Evolutionary conservation across 768 basidiomycete genomes (phyloP).

Genomic region (Hygrocybe coccinea): DNA sequence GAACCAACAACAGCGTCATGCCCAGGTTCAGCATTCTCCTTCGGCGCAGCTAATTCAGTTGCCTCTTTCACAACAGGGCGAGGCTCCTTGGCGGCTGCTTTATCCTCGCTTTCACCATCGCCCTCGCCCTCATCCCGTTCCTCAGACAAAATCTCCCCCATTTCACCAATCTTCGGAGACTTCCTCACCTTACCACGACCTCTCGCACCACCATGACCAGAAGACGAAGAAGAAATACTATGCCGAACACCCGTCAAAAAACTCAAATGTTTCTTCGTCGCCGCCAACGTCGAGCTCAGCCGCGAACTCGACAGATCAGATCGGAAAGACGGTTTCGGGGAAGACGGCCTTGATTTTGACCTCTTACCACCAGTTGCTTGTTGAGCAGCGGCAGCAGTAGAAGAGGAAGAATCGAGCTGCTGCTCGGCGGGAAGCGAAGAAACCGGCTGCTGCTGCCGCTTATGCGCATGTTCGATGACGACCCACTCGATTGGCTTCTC

Average conservation of each 20-base stretch:
- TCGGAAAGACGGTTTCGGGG: constrained; percentile 42
- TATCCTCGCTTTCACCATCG: too few relatives aligned
- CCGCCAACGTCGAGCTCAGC: constrained; percentile 33
- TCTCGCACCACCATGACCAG: constrained; percentile 15
- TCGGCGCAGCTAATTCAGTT: not conserved
- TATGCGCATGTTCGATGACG: constrained; percentile 61
- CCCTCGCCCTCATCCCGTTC: constrained; percentile 35
- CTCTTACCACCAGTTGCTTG: constrained; percentile 6
- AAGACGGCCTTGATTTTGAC: constrained; percentile 26
- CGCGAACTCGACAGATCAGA: constrained; percentile 38
- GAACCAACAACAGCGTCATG: too few relatives aligned
- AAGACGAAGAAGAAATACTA: too few relatives aligned
- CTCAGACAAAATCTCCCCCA: constrained; percentile 65
- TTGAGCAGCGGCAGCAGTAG: not conserved
- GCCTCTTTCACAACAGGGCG: too few relatives aligned
- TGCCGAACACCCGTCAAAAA: constrained; percentile 46
- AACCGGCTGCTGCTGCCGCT: constrained; percentile 28
- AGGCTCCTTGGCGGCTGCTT: not conserved
- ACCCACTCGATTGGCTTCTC: constrained; percentile 56
- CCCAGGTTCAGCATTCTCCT: not conserved
- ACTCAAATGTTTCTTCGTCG: constrained; percentile 60
- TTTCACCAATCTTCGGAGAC: constrained; percentile 51
- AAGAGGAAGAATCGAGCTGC: constrained; percentile 13
- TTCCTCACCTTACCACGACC: constrained; percentile 33
- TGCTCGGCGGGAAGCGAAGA: constrained; percentile 23